Conservation (phyloP, 495 filamentous ascomycete species). For the Aspergillus leporis region DNA sequence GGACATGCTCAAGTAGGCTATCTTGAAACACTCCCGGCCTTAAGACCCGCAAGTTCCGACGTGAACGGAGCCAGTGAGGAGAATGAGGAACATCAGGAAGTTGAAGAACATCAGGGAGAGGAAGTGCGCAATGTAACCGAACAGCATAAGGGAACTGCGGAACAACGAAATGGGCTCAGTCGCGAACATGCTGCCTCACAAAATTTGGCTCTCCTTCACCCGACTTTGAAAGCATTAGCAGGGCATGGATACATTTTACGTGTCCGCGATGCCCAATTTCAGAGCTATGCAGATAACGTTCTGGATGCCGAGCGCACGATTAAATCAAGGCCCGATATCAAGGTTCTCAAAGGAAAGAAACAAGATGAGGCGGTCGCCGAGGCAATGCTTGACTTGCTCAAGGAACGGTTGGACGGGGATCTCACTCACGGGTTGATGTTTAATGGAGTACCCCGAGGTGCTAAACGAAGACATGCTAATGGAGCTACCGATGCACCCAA, state of each 20-base stretch:
- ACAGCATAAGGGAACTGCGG: conserved; percentile 31
- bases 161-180: conserved; percentile 21
- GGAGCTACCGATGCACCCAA: conserved; percentile 18
- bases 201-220: conserved; percentile 38
- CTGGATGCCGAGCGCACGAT: conserved; percentile 48
- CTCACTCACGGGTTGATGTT: conserved; percentile 34
- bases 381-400: conserved; percentile 29
- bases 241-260: conserved; percentile 50
- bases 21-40: conserved; percentile 52
- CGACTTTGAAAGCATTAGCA: conserved; percentile 46
- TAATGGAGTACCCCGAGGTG: conserved; percentile 40
- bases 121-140: conserved; percentile 3
- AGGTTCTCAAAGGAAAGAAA: conserved; percentile 56
- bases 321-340: conserved; percentile 36
- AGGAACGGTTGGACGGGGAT: conserved; percentile 34
- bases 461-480: conserved; percentile 33
- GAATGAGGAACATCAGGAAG: conserved; percentile 30
- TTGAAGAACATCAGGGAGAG: conserved; percentile 24
- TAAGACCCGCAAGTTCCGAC: conserved; percentile 19
- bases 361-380: conserved; percentile 55
- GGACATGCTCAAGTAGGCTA: conserved; percentile 77
- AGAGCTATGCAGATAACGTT: conserved; percentile 51
- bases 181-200: conserved; percentile 22
- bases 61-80: conserved; percentile 34
- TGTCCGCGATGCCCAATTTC: conserved; percentile 51